Evolutionary conservation across 1,139 yeast genomes (phyloP).

Genomic region (Pichia sp.): DNA sequence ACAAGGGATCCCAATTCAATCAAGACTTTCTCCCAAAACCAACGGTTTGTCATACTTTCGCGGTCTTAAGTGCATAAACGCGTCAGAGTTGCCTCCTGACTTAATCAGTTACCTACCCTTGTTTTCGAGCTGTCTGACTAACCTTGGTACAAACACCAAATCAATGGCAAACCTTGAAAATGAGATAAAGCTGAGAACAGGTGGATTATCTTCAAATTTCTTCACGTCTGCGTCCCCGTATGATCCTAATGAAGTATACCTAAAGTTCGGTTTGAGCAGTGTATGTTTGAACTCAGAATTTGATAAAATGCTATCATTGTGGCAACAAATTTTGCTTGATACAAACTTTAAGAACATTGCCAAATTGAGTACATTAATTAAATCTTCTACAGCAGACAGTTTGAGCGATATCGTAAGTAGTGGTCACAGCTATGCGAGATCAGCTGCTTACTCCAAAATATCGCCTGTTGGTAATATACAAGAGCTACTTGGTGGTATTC

Average conservation of each 20-base stretch:
- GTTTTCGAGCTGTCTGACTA: slow-evolving; percentile 75
- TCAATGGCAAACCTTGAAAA: slow-evolving; percentile 82
- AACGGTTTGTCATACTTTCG: slow-evolving; percentile 73
- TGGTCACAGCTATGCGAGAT: slow-evolving; percentile 82
- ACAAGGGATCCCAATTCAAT: slow-evolving; percentile 30
- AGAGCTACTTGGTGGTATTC: slow-evolving; percentile 67
- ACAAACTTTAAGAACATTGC: slow-evolving; percentile 69
- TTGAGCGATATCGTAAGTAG: slow-evolving; percentile 75
- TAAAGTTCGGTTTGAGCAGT: slow-evolving; percentile 60
- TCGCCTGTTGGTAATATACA: slow-evolving; percentile 56
- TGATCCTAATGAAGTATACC: slow-evolving; percentile 39
- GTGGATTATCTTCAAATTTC: slow-evolving; percentile 67
- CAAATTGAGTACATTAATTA: slow-evolving; percentile 69
- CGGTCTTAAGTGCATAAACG: slow-evolving; percentile 44
- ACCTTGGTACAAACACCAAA: slow-evolving; percentile 70
- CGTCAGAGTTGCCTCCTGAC: slow-evolving; percentile 47
- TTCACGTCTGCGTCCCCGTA: slow-evolving; percentile 55
- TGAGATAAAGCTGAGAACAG: slow-evolving; percentile 75
- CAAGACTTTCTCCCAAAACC: slow-evolving; percentile 41
- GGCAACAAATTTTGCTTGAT: slow-evolving; percentile 62
- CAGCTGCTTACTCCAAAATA: slow-evolving; percentile 61
- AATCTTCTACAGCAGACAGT: slow-evolving; percentile 72
- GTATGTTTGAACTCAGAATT: slow-evolving; percentile 69
- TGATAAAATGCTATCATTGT: slow-evolving; percentile 54
- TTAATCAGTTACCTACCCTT: slow-evolving; percentile 69